These are phyloP conservation scores for Pichia deserticola DNA, from an alignment of 805 yeast species.

Conservation along the genomic window DNA sequence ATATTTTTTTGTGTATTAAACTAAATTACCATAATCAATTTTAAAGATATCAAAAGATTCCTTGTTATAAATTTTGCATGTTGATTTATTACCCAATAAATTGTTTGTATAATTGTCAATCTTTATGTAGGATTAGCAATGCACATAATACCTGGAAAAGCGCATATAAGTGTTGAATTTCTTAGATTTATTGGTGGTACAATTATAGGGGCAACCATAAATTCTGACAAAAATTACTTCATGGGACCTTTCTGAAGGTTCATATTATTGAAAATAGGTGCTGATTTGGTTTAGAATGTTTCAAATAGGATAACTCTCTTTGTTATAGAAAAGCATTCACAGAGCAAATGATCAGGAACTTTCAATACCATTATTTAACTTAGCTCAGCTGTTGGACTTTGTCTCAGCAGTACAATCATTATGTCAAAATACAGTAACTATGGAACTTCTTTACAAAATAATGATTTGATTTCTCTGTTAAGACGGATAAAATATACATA, in stretches of 20 bases:
- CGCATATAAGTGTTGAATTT: constrained; percentile 30
- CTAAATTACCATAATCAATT: constrained; percentile 35
- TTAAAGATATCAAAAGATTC: constrained; percentile 32
- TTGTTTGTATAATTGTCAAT: constrained; percentile 36
- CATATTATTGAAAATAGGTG: constrained; percentile 35
- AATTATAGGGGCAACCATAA: constrained; percentile 36
- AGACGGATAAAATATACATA: constrained; percentile 30
- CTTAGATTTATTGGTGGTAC: constrained; percentile 30
- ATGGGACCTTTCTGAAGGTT: constrained; percentile 39
- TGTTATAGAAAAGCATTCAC: constrained; percentile 32
- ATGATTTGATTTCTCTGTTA: constrained; percentile 22
- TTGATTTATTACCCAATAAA: constrained; percentile 36
- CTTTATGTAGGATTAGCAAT: constrained; percentile 38
- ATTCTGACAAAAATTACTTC: constrained; percentile 32
- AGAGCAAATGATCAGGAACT: constrained; percentile 41
- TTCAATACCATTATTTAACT: constrained; percentile 39
- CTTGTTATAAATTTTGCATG: constrained; percentile 37
- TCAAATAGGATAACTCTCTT: constrained; percentile 36
- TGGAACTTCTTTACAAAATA: constrained; percentile 22
- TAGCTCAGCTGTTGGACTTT: constrained; percentile 35
- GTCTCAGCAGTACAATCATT: constrained; percentile 34
- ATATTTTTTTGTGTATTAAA: constrained; percentile 33
- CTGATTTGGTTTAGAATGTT: constrained; percentile 40
- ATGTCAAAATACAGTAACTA: constrained; percentile 26
- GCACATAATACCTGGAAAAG: constrained; percentile 36